A percentile compares a stretch with the other conserved stretches of the same genome.
phyloP scores from a whole-genome alignment of 208 protist species.

The Leishmania turanica region DNA sequence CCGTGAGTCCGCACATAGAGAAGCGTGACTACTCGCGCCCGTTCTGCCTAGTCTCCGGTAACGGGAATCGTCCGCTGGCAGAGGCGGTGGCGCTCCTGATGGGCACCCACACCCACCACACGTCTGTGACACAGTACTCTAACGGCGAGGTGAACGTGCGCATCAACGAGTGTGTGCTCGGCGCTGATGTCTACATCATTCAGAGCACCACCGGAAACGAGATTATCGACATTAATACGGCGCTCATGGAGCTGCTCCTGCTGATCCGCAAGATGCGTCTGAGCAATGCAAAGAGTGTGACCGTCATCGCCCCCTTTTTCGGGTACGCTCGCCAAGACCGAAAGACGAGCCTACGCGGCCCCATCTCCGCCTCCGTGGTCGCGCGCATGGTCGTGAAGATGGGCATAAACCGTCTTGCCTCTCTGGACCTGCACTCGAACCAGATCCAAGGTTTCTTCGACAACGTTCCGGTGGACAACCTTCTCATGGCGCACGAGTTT shows the following conservation, averaged over 20 bases:
- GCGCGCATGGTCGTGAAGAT: constrained; percentile 92
- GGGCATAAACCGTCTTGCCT: constrained; percentile 91
- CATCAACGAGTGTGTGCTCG: constrained; percentile 94
- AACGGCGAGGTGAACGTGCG: constrained; percentile 93
- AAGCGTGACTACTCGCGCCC: constrained; percentile 31
- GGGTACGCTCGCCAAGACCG: constrained; percentile 94
- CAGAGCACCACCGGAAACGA: constrained; percentile 94
- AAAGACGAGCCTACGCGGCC: constrained; percentile 91
- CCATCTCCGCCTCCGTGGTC: constrained; percentile 94
- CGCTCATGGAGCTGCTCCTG: constrained; percentile 96
- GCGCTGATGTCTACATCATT: constrained; percentile 97
- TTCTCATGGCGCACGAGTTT: constrained; percentile 88
- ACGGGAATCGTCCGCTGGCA: constrained; percentile 88
- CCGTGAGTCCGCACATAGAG: constrained; percentile 48
- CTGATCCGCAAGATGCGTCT: constrained; percentile 92
- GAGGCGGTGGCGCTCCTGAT: constrained; percentile 86
- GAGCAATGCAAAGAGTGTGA: constrained; percentile 88
- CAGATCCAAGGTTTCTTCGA: constrained; percentile 98
- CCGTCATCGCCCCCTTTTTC: constrained; percentile 96
- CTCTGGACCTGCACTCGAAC: constrained; percentile 94
- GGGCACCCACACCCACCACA: constrained; percentile 76
- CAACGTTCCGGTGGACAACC: constrained; percentile 93
- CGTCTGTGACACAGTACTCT: constrained; percentile 79
- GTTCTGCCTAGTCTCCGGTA: constrained; percentile 89
- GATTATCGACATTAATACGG: constrained; percentile 93